These are phyloP conservation scores for Rhizophora mangle DNA, from an alignment of 345 rosid species.

Conservation along the genomic window DNA sequence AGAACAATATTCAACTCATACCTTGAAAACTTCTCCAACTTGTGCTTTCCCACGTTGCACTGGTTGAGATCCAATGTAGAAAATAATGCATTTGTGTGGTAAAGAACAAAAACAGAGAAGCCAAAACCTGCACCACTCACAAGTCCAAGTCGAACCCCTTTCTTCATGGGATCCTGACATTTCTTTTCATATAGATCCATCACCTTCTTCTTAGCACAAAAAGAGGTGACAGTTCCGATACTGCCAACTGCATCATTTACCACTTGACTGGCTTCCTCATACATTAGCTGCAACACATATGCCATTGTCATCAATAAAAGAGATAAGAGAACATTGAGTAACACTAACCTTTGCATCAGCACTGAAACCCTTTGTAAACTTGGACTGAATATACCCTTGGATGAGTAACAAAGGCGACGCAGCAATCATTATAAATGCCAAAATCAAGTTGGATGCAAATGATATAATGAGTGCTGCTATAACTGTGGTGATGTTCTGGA, in stretches of 20 bases:
- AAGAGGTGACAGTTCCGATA: slow-evolving; percentile 67
- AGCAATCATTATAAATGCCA: slow-evolving; percentile 43
- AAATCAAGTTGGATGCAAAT: slow-evolving; percentile 53
- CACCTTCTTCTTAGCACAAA: slow-evolving; percentile 57
- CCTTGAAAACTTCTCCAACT: slow-evolving; percentile 70
- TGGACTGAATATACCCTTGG: slow-evolving; percentile 46
- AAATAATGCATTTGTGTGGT: slow-evolving; percentile 47
- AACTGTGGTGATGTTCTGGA: slow-evolving; percentile 50
- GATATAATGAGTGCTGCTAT: slow-evolving; percentile 46
- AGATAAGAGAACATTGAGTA: not conserved
- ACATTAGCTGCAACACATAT: slow-evolving; percentile 41
- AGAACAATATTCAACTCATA: slow-evolving; percentile 9
- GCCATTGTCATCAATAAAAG: not conserved
- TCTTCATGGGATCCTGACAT: slow-evolving; percentile 45
- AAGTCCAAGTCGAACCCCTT: slow-evolving; percentile 46
- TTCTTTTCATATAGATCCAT: slow-evolving; percentile 54
- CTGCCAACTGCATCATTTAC: slow-evolving; percentile 64
- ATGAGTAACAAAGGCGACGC: slow-evolving; percentile 43
- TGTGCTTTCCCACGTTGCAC: slow-evolving; percentile 56
- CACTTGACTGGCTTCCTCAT: slow-evolving; percentile 73
- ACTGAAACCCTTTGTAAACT: slow-evolving; percentile 49
- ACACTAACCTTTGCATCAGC: slow-evolving; percentile 39
- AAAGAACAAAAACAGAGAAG: slow-evolving; percentile 44
- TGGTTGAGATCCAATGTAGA: slow-evolving; percentile 51
- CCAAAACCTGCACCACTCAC: slow-evolving; percentile 56